Evolutionary conservation across 192 early-diverging fungal genomes (phyloP).

Genomic region (Backusella psychrophila): DNA sequence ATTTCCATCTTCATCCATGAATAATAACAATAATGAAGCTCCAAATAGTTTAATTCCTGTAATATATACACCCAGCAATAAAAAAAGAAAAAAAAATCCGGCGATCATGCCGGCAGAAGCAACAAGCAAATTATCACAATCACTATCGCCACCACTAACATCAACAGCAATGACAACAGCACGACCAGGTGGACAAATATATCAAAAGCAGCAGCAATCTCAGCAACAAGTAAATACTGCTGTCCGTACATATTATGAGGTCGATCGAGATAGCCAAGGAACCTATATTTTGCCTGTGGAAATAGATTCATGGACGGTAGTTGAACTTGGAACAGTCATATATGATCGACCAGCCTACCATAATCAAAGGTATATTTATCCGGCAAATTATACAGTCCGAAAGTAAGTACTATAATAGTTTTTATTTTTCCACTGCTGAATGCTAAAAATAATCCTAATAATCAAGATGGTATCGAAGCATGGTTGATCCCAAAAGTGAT

Average conservation of each 20-base stretch:
- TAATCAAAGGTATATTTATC: conserved; percentile 89
- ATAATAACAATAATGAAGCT: background rate
- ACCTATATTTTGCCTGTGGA: conserved; percentile 73
- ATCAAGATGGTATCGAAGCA: conserved; percentile 52
- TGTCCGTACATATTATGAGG: conserved; percentile 38
- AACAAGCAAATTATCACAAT: background rate
- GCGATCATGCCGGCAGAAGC: conserved; percentile 11
- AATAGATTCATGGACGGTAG: conserved; percentile 76
- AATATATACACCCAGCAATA: conserved; percentile 21
- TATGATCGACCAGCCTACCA: conserved; percentile 79
- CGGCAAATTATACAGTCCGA: conserved; percentile 76
- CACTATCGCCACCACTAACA: background rate
- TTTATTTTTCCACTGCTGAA: background rate
- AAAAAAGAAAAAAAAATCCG: conserved; percentile 30
- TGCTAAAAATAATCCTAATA: background rate
- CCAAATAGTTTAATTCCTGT: conserved; percentile 11
- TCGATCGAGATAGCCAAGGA: conserved; percentile 60
- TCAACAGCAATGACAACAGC: background rate
- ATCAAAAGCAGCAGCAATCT: background rate
- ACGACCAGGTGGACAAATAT: background rate
- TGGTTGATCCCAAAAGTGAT: conserved; percentile 47
- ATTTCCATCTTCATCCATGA: background rate
- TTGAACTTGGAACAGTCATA: conserved; percentile 71
- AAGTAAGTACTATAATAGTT: conserved; percentile 31
- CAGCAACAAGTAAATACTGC: conserved; percentile 15